Evolutionary conservation across 306 rosid species (phyloP).

Genomic region (Ochetophila trinervis): DNA sequence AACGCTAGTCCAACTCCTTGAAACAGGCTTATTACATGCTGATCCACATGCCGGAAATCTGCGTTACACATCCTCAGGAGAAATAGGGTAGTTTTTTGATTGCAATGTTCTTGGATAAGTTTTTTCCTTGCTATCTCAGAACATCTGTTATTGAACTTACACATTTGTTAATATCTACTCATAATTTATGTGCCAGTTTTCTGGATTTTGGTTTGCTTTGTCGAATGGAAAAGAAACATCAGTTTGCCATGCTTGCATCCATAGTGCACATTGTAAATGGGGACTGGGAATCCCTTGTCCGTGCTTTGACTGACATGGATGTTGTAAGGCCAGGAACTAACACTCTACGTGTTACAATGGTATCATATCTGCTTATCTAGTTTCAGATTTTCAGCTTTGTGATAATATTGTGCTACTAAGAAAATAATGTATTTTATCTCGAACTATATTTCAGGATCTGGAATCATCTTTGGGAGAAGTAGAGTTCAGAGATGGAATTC

Average conservation of each 20-base stretch:
- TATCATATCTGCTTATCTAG: conserved; percentile 34
- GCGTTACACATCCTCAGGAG: conserved; percentile 81
- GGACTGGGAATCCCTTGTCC: conserved; percentile 89
- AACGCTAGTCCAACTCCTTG: conserved; percentile 85
- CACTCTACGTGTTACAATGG: conserved; percentile 69
- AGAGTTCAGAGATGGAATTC: conserved; percentile 81
- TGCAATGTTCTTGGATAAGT: neutral
- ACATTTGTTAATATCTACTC: conserved; percentile 6
- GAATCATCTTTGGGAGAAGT: conserved; percentile 89
- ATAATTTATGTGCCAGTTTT: conserved; percentile 51
- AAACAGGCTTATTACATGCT: conserved; percentile 94
- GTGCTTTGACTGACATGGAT: conserved; percentile 77
- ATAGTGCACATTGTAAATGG: conserved; percentile 95
- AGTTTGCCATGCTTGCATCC: conserved; percentile 91
- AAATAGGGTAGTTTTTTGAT: conserved; percentile 60
- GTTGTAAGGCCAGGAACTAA: conserved; percentile 83
- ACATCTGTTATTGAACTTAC: neutral
- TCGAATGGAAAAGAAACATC: conserved; percentile 94
- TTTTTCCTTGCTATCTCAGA: neutral
- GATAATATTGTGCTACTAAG: neutral
- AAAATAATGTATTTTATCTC: neutral
- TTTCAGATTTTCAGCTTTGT: neutral
- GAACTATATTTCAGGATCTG: conserved; percentile 66
- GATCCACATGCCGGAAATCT: conserved; percentile 99
- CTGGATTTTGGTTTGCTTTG: conserved; percentile 97